Conservation (phyloP, 2,329 filamentous ascomycete species). For the Fusarium albosuccineum region DNA sequence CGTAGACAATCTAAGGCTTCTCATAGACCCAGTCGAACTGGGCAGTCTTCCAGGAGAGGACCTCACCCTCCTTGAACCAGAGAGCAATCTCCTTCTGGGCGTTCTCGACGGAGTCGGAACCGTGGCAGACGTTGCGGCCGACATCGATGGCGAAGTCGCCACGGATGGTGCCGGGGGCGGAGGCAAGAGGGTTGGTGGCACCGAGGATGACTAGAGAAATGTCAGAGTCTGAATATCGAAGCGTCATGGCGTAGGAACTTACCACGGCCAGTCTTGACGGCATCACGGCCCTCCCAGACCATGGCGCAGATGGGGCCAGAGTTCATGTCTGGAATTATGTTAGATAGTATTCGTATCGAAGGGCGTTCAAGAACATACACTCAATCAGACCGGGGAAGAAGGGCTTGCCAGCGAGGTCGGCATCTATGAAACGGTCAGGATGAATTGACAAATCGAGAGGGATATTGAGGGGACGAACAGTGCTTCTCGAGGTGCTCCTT, state of each 20-base stretch:
- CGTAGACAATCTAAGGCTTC: conserved; percentile 69
- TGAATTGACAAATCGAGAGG: conserved; percentile 36
- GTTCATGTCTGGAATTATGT: conserved; percentile 80
- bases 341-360: conserved; percentile 14
- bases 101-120: conserved; percentile 98
- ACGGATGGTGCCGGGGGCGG: conserved; percentile 97
- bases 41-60: conserved; percentile 86
- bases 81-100: conserved; percentile 99
- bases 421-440: conserved; percentile 65
- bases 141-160: conserved; percentile 85
- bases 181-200: conserved; percentile 98
- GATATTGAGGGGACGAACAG: conserved; percentile 66
- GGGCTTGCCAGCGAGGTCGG: conserved; percentile 90
- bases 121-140: conserved; percentile 99
- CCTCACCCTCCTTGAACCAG: conserved; percentile 94
- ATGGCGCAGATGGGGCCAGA: conserved; percentile 98
- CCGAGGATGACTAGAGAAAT: conserved; percentile 80
- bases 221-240: conserved; percentile 26
- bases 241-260: conserved; percentile 54
- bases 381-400: conserved; percentile 96
- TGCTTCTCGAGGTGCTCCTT: conserved; percentile 98
- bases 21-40: conserved; percentile 98
- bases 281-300: conserved; percentile 99
- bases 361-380: conserved; percentile 70
- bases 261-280: conserved; percentile 97